Conservation (phyloP, 2,329 filamentous ascomycete genomes). For the Raffaelea arxii region DNA sequence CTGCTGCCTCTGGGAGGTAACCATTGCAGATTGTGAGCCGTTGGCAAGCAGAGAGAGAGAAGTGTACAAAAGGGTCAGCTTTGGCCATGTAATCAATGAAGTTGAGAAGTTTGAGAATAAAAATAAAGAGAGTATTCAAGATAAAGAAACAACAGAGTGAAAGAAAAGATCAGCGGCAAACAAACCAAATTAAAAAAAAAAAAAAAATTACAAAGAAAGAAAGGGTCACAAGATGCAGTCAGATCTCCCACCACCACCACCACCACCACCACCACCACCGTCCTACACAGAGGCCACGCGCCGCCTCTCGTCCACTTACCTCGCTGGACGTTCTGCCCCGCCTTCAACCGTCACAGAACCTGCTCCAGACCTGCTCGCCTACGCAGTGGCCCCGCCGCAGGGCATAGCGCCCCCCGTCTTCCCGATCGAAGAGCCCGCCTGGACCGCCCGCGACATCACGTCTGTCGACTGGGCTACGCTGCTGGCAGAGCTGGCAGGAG, state of each 20-base stretch:
- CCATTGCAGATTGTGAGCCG: too few relatives aligned
- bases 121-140: too few relatives aligned
- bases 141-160: too few relatives aligned
- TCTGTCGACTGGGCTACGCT: neutral
- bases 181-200: too few relatives aligned
- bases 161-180: too few relatives aligned
- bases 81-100: neutral
- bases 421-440: neutral
- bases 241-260: neutral
- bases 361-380: neutral
- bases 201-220: too few relatives aligned
- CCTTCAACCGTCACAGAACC: neutral
- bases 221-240: neutral
- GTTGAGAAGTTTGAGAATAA: neutral
- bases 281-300: neutral
- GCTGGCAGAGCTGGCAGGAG: neutral
- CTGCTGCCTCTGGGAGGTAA: too few relatives aligned
- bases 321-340: neutral
- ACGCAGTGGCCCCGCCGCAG: neutral
- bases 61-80: neutral
- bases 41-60: too few relatives aligned
- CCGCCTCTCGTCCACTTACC: neutral
- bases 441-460: neutral
- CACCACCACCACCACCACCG: neutral
- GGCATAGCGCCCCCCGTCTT: too few relatives aligned